These are phyloP conservation scores for Xylariaceae sp. DNA, from an alignment of 2,329 filamentous ascomycete genomes.

Conservation along the genomic window DNA sequence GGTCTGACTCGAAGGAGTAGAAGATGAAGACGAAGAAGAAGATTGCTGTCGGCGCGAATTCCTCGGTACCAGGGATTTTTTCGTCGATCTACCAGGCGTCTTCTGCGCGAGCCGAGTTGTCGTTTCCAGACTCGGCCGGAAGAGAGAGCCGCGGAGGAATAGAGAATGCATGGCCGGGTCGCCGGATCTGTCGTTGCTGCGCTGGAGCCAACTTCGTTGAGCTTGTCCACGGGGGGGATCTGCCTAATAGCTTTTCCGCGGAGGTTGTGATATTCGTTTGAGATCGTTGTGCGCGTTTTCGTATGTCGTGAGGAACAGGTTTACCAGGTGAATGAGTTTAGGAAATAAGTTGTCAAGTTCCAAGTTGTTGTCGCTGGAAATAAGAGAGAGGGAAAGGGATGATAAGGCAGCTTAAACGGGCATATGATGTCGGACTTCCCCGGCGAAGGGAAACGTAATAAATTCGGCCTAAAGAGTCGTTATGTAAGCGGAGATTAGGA, in stretches of 20 bases:
- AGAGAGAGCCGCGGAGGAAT: conserved; percentile 16
- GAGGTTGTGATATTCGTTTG: too few species aligned
- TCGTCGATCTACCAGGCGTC: conserved; percentile 16
- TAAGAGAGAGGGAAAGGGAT: background rate
- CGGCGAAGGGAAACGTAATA: too few species aligned
- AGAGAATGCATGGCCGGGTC: conserved; percentile 9
- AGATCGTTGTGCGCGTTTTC: too few species aligned
- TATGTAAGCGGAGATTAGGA: background rate
- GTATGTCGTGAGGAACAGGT: too few species aligned
- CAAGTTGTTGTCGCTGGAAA: background rate
- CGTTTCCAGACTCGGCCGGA: conserved; percentile 19
- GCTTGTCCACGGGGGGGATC: background rate
- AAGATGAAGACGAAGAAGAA: background rate
- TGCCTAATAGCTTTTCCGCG: background rate
- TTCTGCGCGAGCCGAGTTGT: conserved; percentile 11
- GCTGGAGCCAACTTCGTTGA: background rate
- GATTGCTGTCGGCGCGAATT: conserved; percentile 24
- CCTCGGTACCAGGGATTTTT: background rate
- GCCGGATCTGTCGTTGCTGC: background rate
- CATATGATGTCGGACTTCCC: background rate
- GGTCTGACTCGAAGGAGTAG: too few species aligned
- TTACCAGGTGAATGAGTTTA: too few species aligned
- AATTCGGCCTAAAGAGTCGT: background rate
- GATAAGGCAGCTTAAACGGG: background rate
- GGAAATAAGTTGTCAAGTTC: background rate